Evolutionary conservation across 495 filamentous ascomycete species (phyloP).

Genomic region (Extremus antarcticus): DNA sequence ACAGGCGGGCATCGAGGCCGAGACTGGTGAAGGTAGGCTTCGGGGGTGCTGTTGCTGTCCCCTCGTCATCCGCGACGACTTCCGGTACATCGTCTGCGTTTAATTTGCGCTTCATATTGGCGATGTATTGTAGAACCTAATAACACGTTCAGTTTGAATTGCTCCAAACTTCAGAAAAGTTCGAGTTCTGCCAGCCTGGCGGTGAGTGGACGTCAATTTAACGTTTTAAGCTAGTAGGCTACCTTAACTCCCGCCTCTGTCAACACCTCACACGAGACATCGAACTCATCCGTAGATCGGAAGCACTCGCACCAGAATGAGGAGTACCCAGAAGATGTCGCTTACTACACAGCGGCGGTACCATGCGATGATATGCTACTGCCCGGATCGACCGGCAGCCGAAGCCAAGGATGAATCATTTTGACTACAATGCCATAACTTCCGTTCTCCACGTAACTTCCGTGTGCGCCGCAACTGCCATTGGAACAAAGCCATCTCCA

Average conservation of each 20-base stretch:
- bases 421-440: too few relatives aligned
- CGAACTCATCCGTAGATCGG: not conserved
- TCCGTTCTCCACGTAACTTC: too few relatives aligned
- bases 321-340: too few relatives aligned
- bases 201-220: not conserved
- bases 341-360: too few relatives aligned
- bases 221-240: not conserved
- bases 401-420: too few relatives aligned
- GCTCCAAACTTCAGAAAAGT: not conserved
- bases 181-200: not conserved
- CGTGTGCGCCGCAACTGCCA: too few relatives aligned
- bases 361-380: too few relatives aligned
- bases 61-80: constrained; percentile 18
- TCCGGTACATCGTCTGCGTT: constrained; percentile 49
- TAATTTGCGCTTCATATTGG: constrained; percentile 54
- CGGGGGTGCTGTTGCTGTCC: not conserved
- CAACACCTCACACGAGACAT: not conserved
- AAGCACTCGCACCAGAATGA: not conserved
- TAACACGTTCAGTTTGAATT: not conserved
- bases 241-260: not conserved
- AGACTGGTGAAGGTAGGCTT: constrained; percentile 43
- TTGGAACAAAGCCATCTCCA: too few relatives aligned
- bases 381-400: too few relatives aligned
- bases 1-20: constrained; percentile 69
- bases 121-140: not conserved